Evolutionary conservation across 2,329 filamentous ascomycete genomes (phyloP), one percentile per base, ranked within the genome.

Genomic region (Teratosphaeria nubilosa): DNA sequence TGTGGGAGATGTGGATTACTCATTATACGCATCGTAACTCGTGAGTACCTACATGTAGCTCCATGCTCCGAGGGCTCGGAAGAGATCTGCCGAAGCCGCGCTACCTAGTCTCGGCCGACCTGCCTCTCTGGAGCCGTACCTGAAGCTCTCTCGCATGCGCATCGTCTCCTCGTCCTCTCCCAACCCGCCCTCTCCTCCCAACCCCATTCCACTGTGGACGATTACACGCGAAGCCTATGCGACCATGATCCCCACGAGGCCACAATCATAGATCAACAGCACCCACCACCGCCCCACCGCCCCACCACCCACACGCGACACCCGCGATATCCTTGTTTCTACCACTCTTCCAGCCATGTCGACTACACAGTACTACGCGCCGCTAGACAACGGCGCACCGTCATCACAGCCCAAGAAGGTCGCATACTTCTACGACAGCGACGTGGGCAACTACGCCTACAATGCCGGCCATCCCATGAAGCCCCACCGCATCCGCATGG

Each of bases 391-490:
- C 4, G 53, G 14, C 14, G 30, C 53, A 16, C 22, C 13, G 14
- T 56, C 68, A 52, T 76, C 76, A 27, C 77, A 78, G 65, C 81
- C 82, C 72, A 95, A 94, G 77, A 90, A 92, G 71, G 90, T 97
- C 59, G 92, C 92, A 58, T 97, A 97, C 77, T 97, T 97, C 75
- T 97, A 97, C 81, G 92, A 97, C 72, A 95, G 90, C 2, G 92
- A 97, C 76, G 94, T 97, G 71, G 92, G 92, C 64, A 97, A 97
- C 75, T 97, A 96, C 78, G 91, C 92, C 72, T 97, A 97, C 71
- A 90, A 95, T 59, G 80, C 82, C 13, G 82, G 81, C n/a, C 83
- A 80, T 74, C 82, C 84, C 34, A 86, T 86, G 83, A 86, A 86
- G 72, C 82, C 83, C 41, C 82, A 83, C 69, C 77, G 85, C 63